Percentiles rank a stretch among this genome's conserved stretches.
These are phyloP conservation scores for Penicillium sp. DNA, from an alignment of 2,329 filamentous ascomycete genomes.

Conservation along the genomic window DNA sequence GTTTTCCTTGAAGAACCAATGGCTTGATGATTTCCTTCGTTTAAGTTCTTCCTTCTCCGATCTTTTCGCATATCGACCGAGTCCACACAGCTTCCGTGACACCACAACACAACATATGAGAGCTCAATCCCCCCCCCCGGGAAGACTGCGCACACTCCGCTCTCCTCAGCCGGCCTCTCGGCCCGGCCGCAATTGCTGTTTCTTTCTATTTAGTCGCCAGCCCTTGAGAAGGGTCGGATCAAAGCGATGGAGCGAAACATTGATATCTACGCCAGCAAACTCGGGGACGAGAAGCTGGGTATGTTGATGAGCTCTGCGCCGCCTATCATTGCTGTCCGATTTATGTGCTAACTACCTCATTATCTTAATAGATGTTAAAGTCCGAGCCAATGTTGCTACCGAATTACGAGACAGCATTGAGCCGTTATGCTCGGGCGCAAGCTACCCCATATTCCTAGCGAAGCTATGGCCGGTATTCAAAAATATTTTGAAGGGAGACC, in stretches of 20 bases:
- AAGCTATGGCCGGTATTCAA: constrained; percentile 89
- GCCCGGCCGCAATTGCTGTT: constrained; percentile 36
- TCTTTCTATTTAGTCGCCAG: constrained; percentile 18
- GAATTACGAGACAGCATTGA: constrained; percentile 91
- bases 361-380: constrained; percentile 64
- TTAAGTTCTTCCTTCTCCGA: constrained; percentile 20
- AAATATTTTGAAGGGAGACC: constrained; percentile 76
- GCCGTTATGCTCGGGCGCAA: constrained; percentile 70
- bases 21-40: constrained; percentile 30
- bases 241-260: constrained; percentile 47
- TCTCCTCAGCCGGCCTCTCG: constrained; percentile 36
- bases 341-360: constrained; percentile 1
- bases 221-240: constrained; percentile 24
- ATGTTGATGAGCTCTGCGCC: constrained; percentile 21
- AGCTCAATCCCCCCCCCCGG: constrained; percentile 18
- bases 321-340: background rate
- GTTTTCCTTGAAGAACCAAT: constrained; percentile 24
- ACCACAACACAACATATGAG: constrained; percentile 32
- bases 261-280: constrained; percentile 50
- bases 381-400: constrained; percentile 77
- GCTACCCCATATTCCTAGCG: constrained; percentile 78
- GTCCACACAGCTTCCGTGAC: constrained; percentile 21
- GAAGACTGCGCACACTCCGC: constrained; percentile 29
- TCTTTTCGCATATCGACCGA: constrained; percentile 28
- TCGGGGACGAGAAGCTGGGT: constrained; percentile 50